These are phyloP conservation scores for Penicillium paneum DNA, from an alignment of 2,329 filamentous ascomycete genomes.

Conservation along the genomic window DNA sequence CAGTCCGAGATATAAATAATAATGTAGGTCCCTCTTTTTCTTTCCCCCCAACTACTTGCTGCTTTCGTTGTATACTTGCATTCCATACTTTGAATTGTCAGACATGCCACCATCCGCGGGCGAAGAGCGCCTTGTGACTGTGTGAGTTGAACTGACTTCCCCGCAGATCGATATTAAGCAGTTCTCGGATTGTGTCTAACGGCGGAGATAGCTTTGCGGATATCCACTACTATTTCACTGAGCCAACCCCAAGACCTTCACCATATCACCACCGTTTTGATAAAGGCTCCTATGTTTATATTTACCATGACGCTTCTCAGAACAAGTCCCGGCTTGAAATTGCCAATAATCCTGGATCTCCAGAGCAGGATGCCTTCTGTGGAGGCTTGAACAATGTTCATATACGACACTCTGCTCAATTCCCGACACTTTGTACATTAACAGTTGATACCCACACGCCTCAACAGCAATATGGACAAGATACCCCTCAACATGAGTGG, in stretches of 20 bases:
- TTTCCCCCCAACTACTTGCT: neutral
- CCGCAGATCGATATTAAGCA: constrained; percentile 12
- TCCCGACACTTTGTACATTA: constrained; percentile 59
- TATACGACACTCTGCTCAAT: constrained; percentile 56
- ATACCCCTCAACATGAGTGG: constrained; percentile 50
- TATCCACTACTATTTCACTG: constrained; percentile 61
- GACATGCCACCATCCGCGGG: constrained; percentile 47
- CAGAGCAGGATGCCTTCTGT: constrained; percentile 63
- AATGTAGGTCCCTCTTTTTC: constrained; percentile 8
- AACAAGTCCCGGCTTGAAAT: constrained; percentile 58
- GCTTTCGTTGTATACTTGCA: neutral
- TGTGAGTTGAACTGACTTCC: constrained; percentile 38
- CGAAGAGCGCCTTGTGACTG: constrained; percentile 47
- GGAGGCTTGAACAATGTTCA: constrained; percentile 54
- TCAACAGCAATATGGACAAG: constrained; percentile 25
- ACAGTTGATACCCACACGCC: constrained; percentile 47
- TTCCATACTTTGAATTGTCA: constrained; percentile 3
- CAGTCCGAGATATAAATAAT: constrained; percentile 15
- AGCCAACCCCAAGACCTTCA: constrained; percentile 53
- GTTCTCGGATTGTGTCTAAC: constrained; percentile 3
- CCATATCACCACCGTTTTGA: constrained; percentile 58
- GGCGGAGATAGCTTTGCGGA: constrained; percentile 55
- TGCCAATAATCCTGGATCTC: constrained; percentile 61
- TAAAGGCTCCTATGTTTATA: constrained; percentile 62
- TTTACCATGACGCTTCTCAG: constrained; percentile 57